Base-by-base conservation (phyloP, 345 rosid species). In the Geranium rotundifolium region DNA sequence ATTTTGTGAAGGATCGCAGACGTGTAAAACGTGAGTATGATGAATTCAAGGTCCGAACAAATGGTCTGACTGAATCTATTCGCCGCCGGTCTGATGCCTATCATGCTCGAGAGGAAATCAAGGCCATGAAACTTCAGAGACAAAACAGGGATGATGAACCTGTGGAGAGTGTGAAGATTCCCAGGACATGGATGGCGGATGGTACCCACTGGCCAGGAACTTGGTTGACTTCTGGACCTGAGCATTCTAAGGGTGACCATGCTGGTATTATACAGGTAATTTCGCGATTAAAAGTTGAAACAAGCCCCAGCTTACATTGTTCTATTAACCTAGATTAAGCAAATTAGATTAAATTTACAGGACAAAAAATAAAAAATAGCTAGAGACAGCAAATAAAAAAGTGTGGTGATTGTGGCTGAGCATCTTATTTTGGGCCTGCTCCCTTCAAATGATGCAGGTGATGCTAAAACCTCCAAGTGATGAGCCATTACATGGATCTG, bases 111-210 rank as follows among this genome's bases (percentile, higher is more conserved):
- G 74, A 74, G 69, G 71, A 70, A 50, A 52, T 72, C 29, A 62
- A 58, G 59, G 71, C 67, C 16, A 20, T 58, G 14, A 72, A 67
- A 61, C 56, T 58, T 29, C 65, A 66, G 56, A 63, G 27, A 5
- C 54, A 69, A 30, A 41, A 59, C 5, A 63, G 56, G 52, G 17
- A 20, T 19, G 63, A 56, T 30, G 77, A 60, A 19, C 58, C 61
- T 4, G n/a, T 59, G 19, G 71, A 64, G 29, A 63, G 31, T 18
- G 20, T 67, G 58, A 67, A 76, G 69, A 64, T 70, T 39, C 75
- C 71, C 23, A 73, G 67, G 55, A 77, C 77, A 29, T 73, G 80
- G 80, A 73, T 72, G 77, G 74, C 77, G 18, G 80, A 72, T 64
- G 72, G 72, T 37, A 66, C 77, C 3, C 72, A 72, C 59, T 77